phyloP scores from a whole-genome alignment of 2,329 filamentous ascomycete species.

The Fusarium temperatum region DNA sequence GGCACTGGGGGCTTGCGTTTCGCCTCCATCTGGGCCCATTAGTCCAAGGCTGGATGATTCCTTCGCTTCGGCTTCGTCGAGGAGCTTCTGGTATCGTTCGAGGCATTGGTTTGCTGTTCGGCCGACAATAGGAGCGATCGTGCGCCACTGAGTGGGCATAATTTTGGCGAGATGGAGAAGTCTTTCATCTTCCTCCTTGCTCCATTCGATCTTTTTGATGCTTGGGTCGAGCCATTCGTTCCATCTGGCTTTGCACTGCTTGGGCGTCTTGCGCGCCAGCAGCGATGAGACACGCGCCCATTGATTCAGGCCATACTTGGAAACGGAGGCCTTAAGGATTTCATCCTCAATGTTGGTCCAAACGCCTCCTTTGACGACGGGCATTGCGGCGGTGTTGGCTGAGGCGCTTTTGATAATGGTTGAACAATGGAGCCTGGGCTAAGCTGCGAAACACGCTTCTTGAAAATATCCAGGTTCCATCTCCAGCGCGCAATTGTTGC shows the following conservation, averaged over 20 bases:
- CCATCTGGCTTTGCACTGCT: constrained; percentile 99
- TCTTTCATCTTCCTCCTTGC: constrained; percentile 98
- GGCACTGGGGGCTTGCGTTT: constrained; percentile 86
- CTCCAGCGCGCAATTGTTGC: constrained; percentile 26
- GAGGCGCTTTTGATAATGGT: constrained; percentile 24
- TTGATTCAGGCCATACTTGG: constrained; percentile 95
- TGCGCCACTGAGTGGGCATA: constrained; percentile 99
- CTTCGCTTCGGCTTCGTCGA: constrained; percentile 93
- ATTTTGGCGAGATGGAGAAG: constrained; percentile 95
- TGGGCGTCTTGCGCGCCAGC: constrained; percentile 95
- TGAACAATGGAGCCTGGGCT: constrained; percentile 31
- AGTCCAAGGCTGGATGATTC: constrained; percentile 87
- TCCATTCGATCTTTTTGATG: constrained; percentile 99
- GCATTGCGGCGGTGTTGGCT: constrained; percentile 59
- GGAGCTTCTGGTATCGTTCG: constrained; percentile 93
- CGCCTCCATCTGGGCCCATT: constrained; percentile 85
- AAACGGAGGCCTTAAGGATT: constrained; percentile 94
- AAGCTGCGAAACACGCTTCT: constrained; percentile 38
- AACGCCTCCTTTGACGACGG: constrained; percentile 78
- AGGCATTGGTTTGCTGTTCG: constrained; percentile 96
- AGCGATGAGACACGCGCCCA: constrained; percentile 98
- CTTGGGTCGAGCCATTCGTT: constrained; percentile 97
- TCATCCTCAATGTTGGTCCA: constrained; percentile 89
- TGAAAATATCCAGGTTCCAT: constrained; percentile 43
- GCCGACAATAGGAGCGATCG: constrained; percentile 95